A percentile compares a stretch with the other conserved stretches of the same genome.
Evolutionary conservation across 75 land plant genomes (phyloP).

Genomic region (Pinus tabuliformis): DNA sequence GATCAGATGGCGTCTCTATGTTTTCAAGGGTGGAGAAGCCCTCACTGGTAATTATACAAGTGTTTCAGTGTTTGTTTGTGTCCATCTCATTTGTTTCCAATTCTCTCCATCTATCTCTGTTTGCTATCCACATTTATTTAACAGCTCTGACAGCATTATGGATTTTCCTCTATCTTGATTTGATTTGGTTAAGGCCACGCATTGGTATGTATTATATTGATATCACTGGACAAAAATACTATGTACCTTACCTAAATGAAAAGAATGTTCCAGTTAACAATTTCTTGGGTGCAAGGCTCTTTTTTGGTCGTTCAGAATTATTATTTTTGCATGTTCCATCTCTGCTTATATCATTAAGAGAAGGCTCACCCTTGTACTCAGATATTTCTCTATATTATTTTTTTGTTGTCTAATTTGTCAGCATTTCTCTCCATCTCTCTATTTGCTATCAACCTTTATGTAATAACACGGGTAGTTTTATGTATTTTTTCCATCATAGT

Average conservation of each 20-base stretch:
- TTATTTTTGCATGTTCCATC: not conserved
- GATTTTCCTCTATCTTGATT: not conserved
- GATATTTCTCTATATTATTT: not conserved
- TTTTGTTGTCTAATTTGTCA: slow-evolving; percentile 1
- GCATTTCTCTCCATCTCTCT: not conserved
- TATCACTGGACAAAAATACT: not conserved
- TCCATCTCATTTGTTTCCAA: not conserved
- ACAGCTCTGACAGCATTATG: not conserved
- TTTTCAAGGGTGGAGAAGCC: slow-evolving; percentile 92
- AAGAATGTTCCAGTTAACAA: not conserved
- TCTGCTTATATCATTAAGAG: not conserved
- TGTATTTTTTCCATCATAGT: not conserved
- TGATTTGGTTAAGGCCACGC: not conserved
- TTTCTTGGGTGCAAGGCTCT: not conserved
- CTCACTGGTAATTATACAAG: slow-evolving; percentile 52
- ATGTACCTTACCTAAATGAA: not conserved
- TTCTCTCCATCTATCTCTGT: not conserved
- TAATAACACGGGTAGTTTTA: not conserved
- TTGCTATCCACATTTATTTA: not conserved
- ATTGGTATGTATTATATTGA: not conserved
- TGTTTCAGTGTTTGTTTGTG: not conserved
- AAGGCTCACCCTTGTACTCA: slow-evolving; percentile 64
- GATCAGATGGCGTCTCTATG: slow-evolving; percentile 93
- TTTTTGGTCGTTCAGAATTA: not conserved
- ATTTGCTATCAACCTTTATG: not conserved